Evolutionary conservation across 768 basidiomycete genomes (phyloP), one percentile per base, ranked within the genome.

Genomic region (Kwoniella heveanensis): DNA sequence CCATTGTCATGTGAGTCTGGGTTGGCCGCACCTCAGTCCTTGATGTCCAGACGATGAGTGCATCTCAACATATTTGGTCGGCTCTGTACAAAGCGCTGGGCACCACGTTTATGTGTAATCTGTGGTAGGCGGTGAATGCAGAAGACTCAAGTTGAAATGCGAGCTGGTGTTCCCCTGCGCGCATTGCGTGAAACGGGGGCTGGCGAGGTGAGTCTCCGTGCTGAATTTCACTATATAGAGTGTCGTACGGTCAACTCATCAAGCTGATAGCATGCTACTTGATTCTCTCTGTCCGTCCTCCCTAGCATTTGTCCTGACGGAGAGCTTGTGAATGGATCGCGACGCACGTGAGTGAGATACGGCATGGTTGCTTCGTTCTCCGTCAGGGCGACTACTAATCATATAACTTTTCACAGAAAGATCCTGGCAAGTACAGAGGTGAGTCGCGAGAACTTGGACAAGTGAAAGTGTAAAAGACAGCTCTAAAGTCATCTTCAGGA

Each of bases 391-490:
- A 15, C 37, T 2, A 32, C 15, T 39, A 17, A 46, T 10, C 26
- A 37, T 13, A 29, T 30, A 10, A 48, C 24, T 13, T 9, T 48
- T 19, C 48, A 32, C 32, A 65, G 63, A 2, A 54, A 58, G 30
- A 65, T 65, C 5, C 27, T 65, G 46, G 64, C 58, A 8, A 60
- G 64, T 24, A 65, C 58, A n/a, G 64, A 65, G 49, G 64, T 65
- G 53, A 49, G 36, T 13, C 32, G 13, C n/a, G n/a, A n/a, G n/a
- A n/a, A n/a, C n/a, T n/a, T n/a, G n/a, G n/a, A n/a, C n/a, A n/a
- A n/a, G n/a, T n/a, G n/a, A n/a, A n/a, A n/a, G n/a, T n/a, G n/a
- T n/a, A n/a, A n/a, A n/a, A n/a, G n/a, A n/a, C n/a, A n/a, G n/a
- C n/a, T n/a, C 48, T 24, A 24, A 50, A 50, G 25, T 17, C 39